Evolutionary conservation across 176 grass and related monocot genomes (phyloP), one percentile per base, ranked within the genome.

Genomic region (Oryza coarctata): DNA sequence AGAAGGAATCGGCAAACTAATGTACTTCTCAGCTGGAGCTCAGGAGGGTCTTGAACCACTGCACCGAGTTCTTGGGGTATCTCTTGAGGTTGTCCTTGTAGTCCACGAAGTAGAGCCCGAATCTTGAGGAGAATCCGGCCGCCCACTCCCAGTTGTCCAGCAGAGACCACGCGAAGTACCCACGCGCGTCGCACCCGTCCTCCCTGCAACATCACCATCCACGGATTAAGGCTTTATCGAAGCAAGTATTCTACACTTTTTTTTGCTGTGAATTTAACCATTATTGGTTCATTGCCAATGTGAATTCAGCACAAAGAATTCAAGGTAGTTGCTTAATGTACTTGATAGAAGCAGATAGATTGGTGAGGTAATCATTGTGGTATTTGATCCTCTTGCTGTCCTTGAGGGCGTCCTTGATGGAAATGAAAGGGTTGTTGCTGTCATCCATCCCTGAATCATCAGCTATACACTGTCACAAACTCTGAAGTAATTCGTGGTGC

Each of bases 91-190:
- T 91, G 30, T 95, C 82, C 9, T 83, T 93, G 84, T 98, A 98
- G 31, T 98, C 92, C 0, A 98, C 86, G 70, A 88, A 98, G 87
- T 98, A 93, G 61, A 98, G 76, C 27, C 95, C 95, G 65, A 95
- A 98, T 73, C 95, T 86, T 0, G 95, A 91, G 50, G 87, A 83
- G 76, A 85, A 98, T 22, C 95, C 95, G 2, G 92, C 95, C 15
- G 90, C 87, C 92, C 95, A 98, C 30, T 98, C 95, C 95, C 95
- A 98, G 82, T 98, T 98, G 82, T 98, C 95, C 10, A 98, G 92
- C 77, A 98, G 80, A 47, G 95, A 98, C 95, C 95, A 98, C 14
- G 84, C 95, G 78, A 98, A 98, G 79, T 98, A 98, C 27, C 95
- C 95, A 33, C 85, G 79, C 11, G 95, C 95, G 17, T 98, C 87